Base-by-base conservation (phyloP, 805 yeast species). In the Candida khao-thaluensis region DNA sequence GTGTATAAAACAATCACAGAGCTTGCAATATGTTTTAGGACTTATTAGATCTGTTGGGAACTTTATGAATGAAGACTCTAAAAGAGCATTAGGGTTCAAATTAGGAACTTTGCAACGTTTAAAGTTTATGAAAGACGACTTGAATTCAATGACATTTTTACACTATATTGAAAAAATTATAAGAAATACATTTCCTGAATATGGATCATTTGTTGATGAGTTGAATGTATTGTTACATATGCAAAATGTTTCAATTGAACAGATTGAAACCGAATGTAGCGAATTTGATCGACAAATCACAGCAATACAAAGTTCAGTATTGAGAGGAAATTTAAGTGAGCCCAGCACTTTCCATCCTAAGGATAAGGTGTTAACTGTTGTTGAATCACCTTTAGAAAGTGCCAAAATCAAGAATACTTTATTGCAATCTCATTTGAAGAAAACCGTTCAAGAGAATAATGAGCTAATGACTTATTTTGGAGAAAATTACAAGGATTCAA, bases 11-110 rank as follows among this genome's bases (percentile, higher is more conserved):
- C 69, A 73, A 17, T 86, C 96, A 1, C 76, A 74, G 12, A 77
- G 79, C 37, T 71, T 95, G 54, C 76, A 80, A 45, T 75, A 78
- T 40, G 80, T 93, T 11, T 75, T 95, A 53, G 89, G 86, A 41
- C 79, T 93, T 33, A 91, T 93, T 45, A 69, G 90, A 47, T 82
- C 90, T 3, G 93, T 93, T 36, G 99, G 99, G 43, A 93, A 93
- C 59, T 91, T 82, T 59, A 93, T 93, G 99, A 93, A 95, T 58
- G 96, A 89, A 53, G 69, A 79, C n/a, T 72, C 87, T 2, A 90
- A 89, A 52, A 95, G 89, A 58, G 98, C 97, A 1, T 75, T 77
- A 48, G 99, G 99, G 3, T 95, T 95, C 72, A 84, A 85, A 53
- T 68, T 93, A 43, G 82, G 86, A 31, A 86, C 96, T n/a, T 71